phyloP scores from a whole-genome alignment of 768 basidiomycete species.

The Lactifluus volemus region DNA sequence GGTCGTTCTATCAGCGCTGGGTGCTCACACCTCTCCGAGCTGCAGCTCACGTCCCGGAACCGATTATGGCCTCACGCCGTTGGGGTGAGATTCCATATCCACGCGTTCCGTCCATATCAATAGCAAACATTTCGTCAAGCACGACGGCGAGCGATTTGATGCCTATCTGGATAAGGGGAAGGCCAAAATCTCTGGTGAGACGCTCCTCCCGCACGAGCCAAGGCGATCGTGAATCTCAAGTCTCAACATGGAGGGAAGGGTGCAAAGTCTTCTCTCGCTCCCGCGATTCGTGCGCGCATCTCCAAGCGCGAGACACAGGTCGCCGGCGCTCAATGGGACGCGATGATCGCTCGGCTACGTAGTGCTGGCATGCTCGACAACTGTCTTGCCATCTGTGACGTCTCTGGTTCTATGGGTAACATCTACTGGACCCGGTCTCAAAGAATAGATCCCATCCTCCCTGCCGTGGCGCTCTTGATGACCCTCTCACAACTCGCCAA shows the following conservation, averaged over 20 bases:
- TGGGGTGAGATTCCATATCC: slow-evolving; percentile 51
- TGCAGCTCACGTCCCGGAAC: slow-evolving; percentile 41
- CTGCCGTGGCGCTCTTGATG: slow-evolving; percentile 57
- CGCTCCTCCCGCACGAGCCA: slow-evolving; percentile 53
- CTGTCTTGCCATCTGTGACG: slow-evolving; percentile 61
- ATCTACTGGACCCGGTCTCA: slow-evolving; percentile 1
- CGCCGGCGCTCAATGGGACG: slow-evolving; percentile 58
- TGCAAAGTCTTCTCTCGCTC: slow-evolving; percentile 16
- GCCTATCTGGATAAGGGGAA: slow-evolving; percentile 46
- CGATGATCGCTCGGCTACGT: slow-evolving; percentile 44
- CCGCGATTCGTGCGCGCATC: slow-evolving; percentile 26
- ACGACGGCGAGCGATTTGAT: slow-evolving; percentile 52
- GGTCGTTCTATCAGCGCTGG: slow-evolving; percentile 51
- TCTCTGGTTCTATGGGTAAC: slow-evolving; percentile 63
- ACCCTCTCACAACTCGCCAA: slow-evolving; percentile 52
- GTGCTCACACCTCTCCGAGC: slow-evolving; percentile 49
- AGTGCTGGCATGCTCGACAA: slow-evolving; percentile 51
- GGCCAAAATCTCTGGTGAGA: slow-evolving; percentile 53
- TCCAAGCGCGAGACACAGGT: slow-evolving; percentile 35
- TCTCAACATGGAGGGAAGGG: background rate
- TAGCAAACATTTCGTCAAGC: slow-evolving; percentile 42
- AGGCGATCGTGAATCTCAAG: slow-evolving; percentile 24
- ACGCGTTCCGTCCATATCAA: slow-evolving; percentile 51
- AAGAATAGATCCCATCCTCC: slow-evolving; percentile 39
- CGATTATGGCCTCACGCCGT: slow-evolving; percentile 50